phyloP scores from a whole-genome alignment of 1,139 yeast genomes.

The Pichia sp. region DNA sequence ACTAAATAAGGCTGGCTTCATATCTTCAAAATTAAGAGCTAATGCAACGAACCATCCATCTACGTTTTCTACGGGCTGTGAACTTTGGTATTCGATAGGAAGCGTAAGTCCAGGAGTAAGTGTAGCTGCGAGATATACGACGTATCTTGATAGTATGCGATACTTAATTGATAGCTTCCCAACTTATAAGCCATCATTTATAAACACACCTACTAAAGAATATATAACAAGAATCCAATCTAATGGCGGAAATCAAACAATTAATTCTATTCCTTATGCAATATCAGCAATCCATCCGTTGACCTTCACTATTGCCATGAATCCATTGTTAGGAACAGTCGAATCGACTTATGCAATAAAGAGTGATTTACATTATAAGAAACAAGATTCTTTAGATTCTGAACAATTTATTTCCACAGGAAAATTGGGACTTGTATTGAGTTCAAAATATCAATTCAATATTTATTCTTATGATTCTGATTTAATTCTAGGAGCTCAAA shows the following conservation, averaged over 20 bases:
- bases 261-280: constrained; percentile 13
- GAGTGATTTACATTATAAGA: constrained; percentile 43
- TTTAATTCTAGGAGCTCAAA: constrained; percentile 77
- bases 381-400: background rate
- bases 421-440: constrained; percentile 55
- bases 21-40: constrained; percentile 3
- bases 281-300: constrained; percentile 42
- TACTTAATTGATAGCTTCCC: constrained; percentile 10
- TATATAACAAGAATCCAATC: no score
- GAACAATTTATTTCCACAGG: constrained; percentile 2
- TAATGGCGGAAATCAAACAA: background rate
- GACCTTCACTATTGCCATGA: constrained; percentile 79
- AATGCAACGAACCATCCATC: constrained; percentile 19
- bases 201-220: background rate
- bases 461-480: constrained; percentile 87
- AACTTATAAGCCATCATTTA: constrained; percentile 3
- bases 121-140: constrained; percentile 76
- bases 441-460: constrained; percentile 85
- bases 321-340: constrained; percentile 87
- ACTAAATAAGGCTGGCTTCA: background rate
- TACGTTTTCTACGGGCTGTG: constrained; percentile 63
- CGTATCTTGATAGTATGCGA: constrained; percentile 37
- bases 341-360: constrained; percentile 86
- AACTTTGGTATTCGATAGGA: constrained; percentile 81
- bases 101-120: constrained; percentile 84